phyloP scores from a whole-genome alignment of 306 rosid species.

The Ceratonia siliqua region DNA sequence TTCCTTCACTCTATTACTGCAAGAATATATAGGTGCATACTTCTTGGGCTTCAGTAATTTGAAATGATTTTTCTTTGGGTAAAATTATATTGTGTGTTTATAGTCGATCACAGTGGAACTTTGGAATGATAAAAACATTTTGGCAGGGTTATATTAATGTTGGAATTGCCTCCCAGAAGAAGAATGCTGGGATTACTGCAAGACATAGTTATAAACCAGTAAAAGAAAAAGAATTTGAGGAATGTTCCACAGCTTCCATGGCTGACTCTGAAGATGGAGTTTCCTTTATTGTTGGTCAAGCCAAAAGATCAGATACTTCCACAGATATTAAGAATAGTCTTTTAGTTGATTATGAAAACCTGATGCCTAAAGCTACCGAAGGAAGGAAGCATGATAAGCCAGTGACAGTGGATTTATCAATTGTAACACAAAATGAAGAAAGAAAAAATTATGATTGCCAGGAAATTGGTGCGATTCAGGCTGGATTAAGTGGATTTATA shows the following conservation, averaged over 20 bases:
- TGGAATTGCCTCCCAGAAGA: slow-evolving; percentile 88
- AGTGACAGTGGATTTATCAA: slow-evolving; percentile 32
- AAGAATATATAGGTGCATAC: slow-evolving; percentile 1
- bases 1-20: slow-evolving; percentile 14
- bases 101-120: slow-evolving; percentile 20
- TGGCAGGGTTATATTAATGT: slow-evolving; percentile 94
- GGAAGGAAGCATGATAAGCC: slow-evolving; percentile 33
- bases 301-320: slow-evolving; percentile 51
- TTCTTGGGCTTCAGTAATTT: slow-evolving; percentile 17
- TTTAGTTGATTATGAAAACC: slow-evolving; percentile 35
- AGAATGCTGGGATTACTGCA: slow-evolving; percentile 53
- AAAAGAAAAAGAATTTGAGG: slow-evolving; percentile 62
- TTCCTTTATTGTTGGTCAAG: slow-evolving; percentile 77
- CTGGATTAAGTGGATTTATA: slow-evolving; percentile 33
- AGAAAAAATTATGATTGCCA: slow-evolving; percentile 34
- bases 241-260: slow-evolving; percentile 61
- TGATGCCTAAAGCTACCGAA: slow-evolving; percentile 45
- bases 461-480: slow-evolving; percentile 44
- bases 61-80: background rate
- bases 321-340: slow-evolving; percentile 47
- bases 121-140: slow-evolving; percentile 32
- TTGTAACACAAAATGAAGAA: slow-evolving; percentile 44
- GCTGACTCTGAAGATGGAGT: slow-evolving; percentile 96
- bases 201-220: slow-evolving; percentile 62
- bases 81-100: background rate